Percentiles rank a stretch among this genome's conserved stretches.
phyloP scores from a whole-genome alignment of 2,329 filamentous ascomycete species.

The Rutstroemia sp. region DNA sequence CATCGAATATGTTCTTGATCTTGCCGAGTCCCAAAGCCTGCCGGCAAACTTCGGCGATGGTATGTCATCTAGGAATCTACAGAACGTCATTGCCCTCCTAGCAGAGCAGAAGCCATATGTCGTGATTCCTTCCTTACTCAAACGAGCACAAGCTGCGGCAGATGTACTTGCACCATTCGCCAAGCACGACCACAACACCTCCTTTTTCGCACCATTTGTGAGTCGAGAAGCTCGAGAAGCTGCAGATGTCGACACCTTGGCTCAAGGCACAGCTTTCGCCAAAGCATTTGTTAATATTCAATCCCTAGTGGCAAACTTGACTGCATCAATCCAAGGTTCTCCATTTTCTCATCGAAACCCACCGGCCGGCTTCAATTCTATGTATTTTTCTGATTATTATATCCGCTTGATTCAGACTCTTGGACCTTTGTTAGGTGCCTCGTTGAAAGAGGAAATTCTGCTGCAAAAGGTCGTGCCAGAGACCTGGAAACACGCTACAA shows the following conservation, averaged over 20 bases:
- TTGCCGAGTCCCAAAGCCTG: slow-evolving; percentile 75
- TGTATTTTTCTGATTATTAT: slow-evolving; percentile 84
- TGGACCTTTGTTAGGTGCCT: slow-evolving; percentile 69
- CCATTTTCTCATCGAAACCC: slow-evolving; percentile 47
- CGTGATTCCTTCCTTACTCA: slow-evolving; percentile 73
- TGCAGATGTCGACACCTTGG: slow-evolving; percentile 36
- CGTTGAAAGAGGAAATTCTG: slow-evolving; percentile 77
- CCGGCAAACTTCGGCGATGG: slow-evolving; percentile 65
- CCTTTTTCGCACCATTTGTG: slow-evolving; percentile 68
- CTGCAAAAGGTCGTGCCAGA: slow-evolving; percentile 68
- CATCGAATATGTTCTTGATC: slow-evolving; percentile 75
- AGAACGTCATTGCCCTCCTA: slow-evolving; percentile 67
- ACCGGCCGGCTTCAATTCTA: slow-evolving; percentile 58
- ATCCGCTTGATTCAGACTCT: slow-evolving; percentile 64
- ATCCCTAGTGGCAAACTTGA: slow-evolving; percentile 67
- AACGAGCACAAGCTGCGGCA: slow-evolving; percentile 63
- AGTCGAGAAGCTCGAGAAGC: slow-evolving; percentile 32
- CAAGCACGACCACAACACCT: slow-evolving; percentile 37
- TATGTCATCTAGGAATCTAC: slow-evolving; percentile 60
- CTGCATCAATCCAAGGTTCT: slow-evolving; percentile 62
- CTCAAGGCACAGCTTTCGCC: slow-evolving; percentile 65
- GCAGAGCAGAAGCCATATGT: slow-evolving; percentile 75
- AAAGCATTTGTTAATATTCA: slow-evolving; percentile 75
- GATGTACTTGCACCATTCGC: slow-evolving; percentile 62
- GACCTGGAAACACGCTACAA: slow-evolving; percentile 41